Conservation (phyloP, 2,329 filamentous ascomycete genomes). For the Pseudonectria foliicola region DNA sequence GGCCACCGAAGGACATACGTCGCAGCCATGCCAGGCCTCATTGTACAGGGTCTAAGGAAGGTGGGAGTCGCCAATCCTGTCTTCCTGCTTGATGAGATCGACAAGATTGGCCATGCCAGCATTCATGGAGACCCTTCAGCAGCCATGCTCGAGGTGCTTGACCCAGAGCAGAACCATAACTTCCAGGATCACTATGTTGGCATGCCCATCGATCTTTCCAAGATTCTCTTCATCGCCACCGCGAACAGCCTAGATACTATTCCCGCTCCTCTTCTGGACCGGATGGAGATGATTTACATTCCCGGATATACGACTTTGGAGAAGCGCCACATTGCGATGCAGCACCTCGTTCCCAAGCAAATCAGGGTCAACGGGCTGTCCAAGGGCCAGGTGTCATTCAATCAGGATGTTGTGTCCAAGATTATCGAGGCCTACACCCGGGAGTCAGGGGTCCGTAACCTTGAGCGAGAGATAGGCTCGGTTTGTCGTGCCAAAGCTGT, state of each 20-base stretch:
- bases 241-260: constrained; percentile 95
- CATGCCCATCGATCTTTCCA: constrained; percentile 91
- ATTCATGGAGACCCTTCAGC: constrained; percentile 94
- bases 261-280: constrained; percentile 83
- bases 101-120: constrained; percentile 88
- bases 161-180: constrained; percentile 92
- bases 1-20: constrained; percentile 95
- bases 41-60: constrained; percentile 91
- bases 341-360: constrained; percentile 95
- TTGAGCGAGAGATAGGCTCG: constrained; percentile 90
- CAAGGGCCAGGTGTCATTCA: constrained; percentile 67
- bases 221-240: constrained; percentile 95
- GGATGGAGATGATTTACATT: constrained; percentile 93
- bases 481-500: constrained; percentile 95
- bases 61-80: constrained; percentile 94
- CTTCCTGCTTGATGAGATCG: constrained; percentile 92
- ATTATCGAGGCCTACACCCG: constrained; percentile 96
- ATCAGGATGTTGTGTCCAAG: constrained; percentile 81
- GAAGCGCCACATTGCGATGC: constrained; percentile 88
- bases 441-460: constrained; percentile 89
- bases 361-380: constrained; percentile 81
- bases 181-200: constrained; percentile 97
- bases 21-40: constrained; percentile 94
- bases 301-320: constrained; percentile 95
- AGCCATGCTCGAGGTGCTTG: constrained; percentile 95